Conservation (phyloP, 352 stramenopile genomes). For the Globisporangium barbulae region DNA sequence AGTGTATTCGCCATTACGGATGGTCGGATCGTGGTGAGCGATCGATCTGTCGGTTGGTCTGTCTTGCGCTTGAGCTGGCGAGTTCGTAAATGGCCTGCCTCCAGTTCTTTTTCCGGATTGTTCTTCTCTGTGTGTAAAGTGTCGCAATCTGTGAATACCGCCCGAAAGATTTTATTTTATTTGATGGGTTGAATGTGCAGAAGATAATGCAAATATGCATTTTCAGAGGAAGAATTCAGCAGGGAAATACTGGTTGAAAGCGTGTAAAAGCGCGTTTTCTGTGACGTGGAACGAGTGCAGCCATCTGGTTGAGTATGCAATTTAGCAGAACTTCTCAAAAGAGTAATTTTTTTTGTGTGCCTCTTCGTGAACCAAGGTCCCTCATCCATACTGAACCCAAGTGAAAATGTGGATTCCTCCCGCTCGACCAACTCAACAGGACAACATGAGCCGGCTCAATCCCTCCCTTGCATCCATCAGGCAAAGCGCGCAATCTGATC, state of each 20-base stretch:
- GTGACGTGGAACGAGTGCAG: neutral
- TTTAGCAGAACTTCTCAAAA: neutral
- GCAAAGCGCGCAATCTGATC: neutral
- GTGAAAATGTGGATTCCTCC: neutral
- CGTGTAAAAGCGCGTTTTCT: neutral
- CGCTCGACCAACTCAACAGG: neutral
- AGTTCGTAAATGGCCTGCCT: neutral
- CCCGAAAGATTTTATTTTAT: conserved; percentile 6
- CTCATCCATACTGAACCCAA: neutral
- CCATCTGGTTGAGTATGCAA: conserved; percentile 10
- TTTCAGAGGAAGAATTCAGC: neutral
- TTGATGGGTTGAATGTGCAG: neutral
- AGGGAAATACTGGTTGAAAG: neutral
- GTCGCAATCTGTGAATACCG: conserved; percentile 7
- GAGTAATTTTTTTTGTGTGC: neutral
- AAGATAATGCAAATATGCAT: conserved; percentile 2
- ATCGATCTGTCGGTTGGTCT: no score
- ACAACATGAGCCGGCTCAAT: neutral
- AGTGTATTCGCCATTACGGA: neutral
- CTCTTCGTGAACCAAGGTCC: neutral
- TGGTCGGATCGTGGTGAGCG: no score
- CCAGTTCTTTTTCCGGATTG: neutral
- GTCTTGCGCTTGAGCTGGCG: neutral
- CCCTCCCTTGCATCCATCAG: neutral
- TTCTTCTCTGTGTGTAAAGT: neutral